Base-by-base conservation (phyloP, 345 rosid genomes). In the Gossypium thurberi region DNA sequence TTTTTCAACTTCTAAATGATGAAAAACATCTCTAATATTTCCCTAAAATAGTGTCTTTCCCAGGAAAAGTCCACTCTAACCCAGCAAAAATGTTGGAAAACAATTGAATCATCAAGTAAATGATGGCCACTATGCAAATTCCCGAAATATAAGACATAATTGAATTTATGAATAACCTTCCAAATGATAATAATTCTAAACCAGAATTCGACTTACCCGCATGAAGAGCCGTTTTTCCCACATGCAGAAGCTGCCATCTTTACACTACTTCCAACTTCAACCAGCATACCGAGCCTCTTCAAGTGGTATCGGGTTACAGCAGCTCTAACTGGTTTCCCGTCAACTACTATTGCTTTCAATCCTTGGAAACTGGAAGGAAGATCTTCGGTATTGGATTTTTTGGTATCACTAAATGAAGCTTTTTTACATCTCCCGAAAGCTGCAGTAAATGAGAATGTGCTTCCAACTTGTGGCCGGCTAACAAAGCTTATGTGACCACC, bases 241-340 rank as follows among this genome's bases (percentile, higher is more conserved):
- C 73, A 76, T n/a, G 56, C 43, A 65, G 84, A 68, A 61, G 76
- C 80, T 1, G 81, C 86, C 18, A 72, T 73, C 73, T 81, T 83
- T 78, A 89, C 78, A 75, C 78, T 83, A 26, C 82, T 81, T 21
- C 80, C 83, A 21, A 94, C 81, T 62, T 94, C 93, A 11, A 86
- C 93, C 15, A 71, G 43, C 66, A 94, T 90, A 50, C 98, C 98
- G 26, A 94, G 97, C 77, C 98, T 86, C 77, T 87, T 90, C 83
- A 94, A 78, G 81, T 94, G 98, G 79, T 94, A 94, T 80, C 56
- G 84, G 58, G 96, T 92, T 40, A 90, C 95, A 6, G 98, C 91
- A 44, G 98, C 98, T 84, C 99, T 84, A 57, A 94, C 97, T 0
- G 94, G 94, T 75, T 92, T 92, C 26, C 84, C 85, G 77, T 94